Evolutionary conservation across 2,329 filamentous ascomycete species (phyloP), one percentile per base, ranked within the genome.

Genomic region (Xylariaceae sp.): DNA sequence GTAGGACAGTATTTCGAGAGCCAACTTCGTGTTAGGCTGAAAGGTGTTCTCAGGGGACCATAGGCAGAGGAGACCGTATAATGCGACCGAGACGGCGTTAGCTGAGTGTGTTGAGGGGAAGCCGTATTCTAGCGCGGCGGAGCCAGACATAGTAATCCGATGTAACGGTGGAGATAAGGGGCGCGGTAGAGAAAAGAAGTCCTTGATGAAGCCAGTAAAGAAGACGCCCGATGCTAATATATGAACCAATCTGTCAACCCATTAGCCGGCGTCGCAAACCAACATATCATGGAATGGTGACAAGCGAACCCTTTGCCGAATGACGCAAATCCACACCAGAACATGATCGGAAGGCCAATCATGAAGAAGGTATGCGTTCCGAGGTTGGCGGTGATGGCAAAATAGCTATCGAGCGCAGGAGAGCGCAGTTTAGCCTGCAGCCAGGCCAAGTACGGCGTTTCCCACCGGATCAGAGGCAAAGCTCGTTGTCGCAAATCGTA

Each of bases 301-400:
- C 44, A 55, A 56, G 80, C 87, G 68, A 86, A 95, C 90, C 88
- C 92, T 78, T 94, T 88, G 57, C 91, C 94, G 66, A 96, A 83
- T 64, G 83, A 86, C 49, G 88, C 87, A 75, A 92, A 89, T 56
- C 93, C 93, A 70, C 91, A 96, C 94, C 94, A 99, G 78, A 97
- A 97, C 67, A 96, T 83, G 65, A 97, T 90, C 4, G 94, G 94
- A 69, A 99, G 78, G 60, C 91, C 88, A 66, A 96, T 83, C 92
- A 97, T 97, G 80, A 97, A 99, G 78, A 97, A 97, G 0, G 94
- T 99, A 76, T 99, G 94, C 0, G 94, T 99, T 65, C 94, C 91
- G 57, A 97, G 83, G 74, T 97, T 99, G 64, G 94, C 94, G 0
- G 92, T 96, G 65, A 95, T 90, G 54, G 94, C 93, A 75, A 99